Percentiles rank a stretch among this genome's conserved stretches.
phyloP scores from a whole-genome alignment of 805 yeast species.

The Myxozyma udenii region DNA sequence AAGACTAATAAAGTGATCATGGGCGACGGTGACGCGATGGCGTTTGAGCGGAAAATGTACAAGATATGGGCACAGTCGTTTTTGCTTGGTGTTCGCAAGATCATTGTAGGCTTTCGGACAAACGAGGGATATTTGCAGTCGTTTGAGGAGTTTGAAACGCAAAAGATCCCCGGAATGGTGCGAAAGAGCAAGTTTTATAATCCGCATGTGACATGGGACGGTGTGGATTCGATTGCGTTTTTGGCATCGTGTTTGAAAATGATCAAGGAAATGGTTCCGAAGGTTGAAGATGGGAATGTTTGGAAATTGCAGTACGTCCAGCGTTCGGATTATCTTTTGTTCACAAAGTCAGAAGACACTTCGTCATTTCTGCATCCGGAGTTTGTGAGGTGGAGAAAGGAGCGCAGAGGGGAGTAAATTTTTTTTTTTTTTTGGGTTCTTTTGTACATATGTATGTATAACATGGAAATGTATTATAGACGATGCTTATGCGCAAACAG shows the following conservation, averaged over 20 bases:
- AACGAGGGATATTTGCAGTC: slow-evolving; percentile 59
- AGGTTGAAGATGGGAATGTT: slow-evolving; percentile 47
- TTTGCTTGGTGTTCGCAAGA: slow-evolving; percentile 74
- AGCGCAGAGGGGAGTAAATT: slow-evolving; percentile 1
- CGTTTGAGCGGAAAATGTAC: slow-evolving; percentile 73
- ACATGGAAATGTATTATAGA: too few species aligned
- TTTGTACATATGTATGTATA: too few species aligned
- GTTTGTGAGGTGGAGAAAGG: slow-evolving; percentile 26
- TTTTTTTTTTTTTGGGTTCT: too few species aligned
- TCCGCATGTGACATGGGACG: slow-evolving; percentile 47
- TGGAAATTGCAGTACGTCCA: slow-evolving; percentile 51
- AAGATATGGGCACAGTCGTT: slow-evolving; percentile 93
- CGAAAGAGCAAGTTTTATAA: slow-evolving; percentile 47
- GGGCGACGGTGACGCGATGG: slow-evolving; percentile 54
- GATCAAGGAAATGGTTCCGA: slow-evolving; percentile 51
- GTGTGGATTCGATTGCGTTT: slow-evolving; percentile 78
- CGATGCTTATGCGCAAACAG: too few species aligned
- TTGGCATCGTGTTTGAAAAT: slow-evolving; percentile 82
- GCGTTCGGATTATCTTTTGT: slow-evolving; percentile 18
- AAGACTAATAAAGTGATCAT: slow-evolving; percentile 64
- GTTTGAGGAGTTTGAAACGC: slow-evolving; percentile 73
- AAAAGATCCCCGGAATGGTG: slow-evolving; percentile 68
- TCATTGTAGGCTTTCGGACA: slow-evolving; percentile 85
- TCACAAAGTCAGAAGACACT: slow-evolving; percentile 9
- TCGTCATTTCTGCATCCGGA: slow-evolving; percentile 21